phyloP scores from a whole-genome alignment of 1,139 yeast genomes.

The Sugiyamaella novakii region DNA sequence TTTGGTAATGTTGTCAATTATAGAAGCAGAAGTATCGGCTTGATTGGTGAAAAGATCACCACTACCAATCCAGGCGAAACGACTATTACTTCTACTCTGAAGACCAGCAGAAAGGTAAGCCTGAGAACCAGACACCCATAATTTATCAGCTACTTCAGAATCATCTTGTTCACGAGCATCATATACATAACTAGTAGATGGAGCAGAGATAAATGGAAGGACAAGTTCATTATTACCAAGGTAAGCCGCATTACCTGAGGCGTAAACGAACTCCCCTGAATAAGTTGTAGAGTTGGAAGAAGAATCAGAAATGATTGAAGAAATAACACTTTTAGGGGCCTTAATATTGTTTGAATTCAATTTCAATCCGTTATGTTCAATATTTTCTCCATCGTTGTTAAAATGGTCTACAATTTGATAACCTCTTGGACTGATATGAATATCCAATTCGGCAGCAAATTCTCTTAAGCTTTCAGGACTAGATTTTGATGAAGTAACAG shows the following conservation, averaged over 20 bases:
- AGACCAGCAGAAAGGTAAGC: constrained; percentile 76
- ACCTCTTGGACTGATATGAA: constrained; percentile 79
- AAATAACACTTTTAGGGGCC: constrained; percentile 19
- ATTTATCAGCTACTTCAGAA: constrained; percentile 33
- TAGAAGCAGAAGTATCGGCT: constrained; percentile 31
- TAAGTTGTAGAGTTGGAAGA: constrained; percentile 17
- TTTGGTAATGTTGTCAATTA: constrained; percentile 47
- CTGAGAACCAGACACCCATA: constrained; percentile 85
- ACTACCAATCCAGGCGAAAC: constrained; percentile 82
- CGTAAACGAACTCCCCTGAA: constrained; percentile 6
- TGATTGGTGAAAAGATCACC: constrained; percentile 48
- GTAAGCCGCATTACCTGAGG: constrained; percentile 54
- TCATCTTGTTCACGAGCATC: constrained; percentile 51
- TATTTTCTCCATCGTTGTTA: constrained; percentile 37
- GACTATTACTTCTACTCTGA: constrained; percentile 79
- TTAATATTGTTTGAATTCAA: constrained; percentile 13
- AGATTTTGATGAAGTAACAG: constrained; percentile 59
- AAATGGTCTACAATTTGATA: constrained; percentile 71
- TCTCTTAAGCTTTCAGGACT: constrained; percentile 68
- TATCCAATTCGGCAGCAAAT: constrained; percentile 78
- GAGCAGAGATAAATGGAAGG: constrained; percentile 67
- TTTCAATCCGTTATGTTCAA: constrained; percentile 27
- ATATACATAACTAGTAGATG: constrained; percentile 66
- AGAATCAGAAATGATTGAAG: constrained; percentile 20
- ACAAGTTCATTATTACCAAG: constrained; percentile 65